Evolutionary conservation across 257 asterid genomes (phyloP).

Genomic region (Forsythia suspensa): DNA sequence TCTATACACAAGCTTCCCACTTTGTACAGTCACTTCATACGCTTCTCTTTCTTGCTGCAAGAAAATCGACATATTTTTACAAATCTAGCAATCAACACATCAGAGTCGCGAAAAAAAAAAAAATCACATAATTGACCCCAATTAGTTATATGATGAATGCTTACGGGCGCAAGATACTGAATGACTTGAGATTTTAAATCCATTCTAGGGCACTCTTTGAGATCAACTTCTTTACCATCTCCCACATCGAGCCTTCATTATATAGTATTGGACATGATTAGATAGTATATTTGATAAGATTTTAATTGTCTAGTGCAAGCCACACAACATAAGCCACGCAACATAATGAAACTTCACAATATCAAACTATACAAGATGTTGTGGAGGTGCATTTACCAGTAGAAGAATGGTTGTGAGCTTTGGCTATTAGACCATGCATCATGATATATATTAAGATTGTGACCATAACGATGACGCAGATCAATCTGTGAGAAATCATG

Average conservation of each 20-base stretch:
- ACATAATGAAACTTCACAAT: background rate
- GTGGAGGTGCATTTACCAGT: constrained; percentile 25
- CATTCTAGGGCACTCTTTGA: constrained; percentile 26
- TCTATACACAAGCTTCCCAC: constrained; percentile 28
- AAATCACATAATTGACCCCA: background rate
- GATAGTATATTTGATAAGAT: background rate
- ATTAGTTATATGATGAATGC: background rate
- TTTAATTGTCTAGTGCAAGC: background rate
- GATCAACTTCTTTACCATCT: constrained; percentile 30
- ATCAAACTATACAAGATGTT: background rate
- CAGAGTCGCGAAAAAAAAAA: background rate
- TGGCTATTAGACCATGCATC: constrained; percentile 28
- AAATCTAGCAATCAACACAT: background rate
- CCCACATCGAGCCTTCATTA: constrained; percentile 37
- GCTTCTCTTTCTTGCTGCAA: constrained; percentile 32
- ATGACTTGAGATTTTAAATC: constrained; percentile 31
- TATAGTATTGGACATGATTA: background rate
- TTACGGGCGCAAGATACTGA: constrained; percentile 35
- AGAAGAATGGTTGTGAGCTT: constrained; percentile 38
- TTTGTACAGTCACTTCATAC: constrained; percentile 29
- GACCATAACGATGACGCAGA: constrained; percentile 34
- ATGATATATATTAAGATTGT: constrained; percentile 27
- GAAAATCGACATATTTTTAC: background rate
- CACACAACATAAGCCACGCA: too few species aligned
- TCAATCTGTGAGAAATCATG: constrained; percentile 25